These are phyloP conservation scores for Clohesyomyces aquaticus DNA, from an alignment of 495 filamentous ascomycete species.

Conservation along the genomic window DNA sequence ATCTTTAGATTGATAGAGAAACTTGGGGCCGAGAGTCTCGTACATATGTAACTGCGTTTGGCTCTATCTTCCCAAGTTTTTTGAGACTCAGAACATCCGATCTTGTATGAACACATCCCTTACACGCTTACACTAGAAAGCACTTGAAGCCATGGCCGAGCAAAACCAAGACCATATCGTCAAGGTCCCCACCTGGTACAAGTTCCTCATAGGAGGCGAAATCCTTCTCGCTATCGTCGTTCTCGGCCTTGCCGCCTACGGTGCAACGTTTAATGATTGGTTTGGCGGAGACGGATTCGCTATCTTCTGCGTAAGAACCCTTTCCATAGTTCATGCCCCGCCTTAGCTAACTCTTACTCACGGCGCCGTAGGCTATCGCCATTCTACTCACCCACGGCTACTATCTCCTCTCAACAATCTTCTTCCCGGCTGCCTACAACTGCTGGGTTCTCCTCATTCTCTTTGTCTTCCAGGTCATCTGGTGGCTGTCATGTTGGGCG, in stretches of 20 bases:
- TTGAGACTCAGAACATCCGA: too few species aligned
- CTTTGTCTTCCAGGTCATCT: slow-evolving; percentile 15
- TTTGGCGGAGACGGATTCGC: slow-evolving; percentile 20
- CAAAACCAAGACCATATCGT: slow-evolving; percentile 13
- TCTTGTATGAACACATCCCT: too few species aligned
- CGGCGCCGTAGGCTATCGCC: slow-evolving; percentile 2
- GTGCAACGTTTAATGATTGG: slow-evolving; percentile 8
- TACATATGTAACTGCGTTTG: too few species aligned
- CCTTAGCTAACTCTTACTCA: background rate
- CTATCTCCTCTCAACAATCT: slow-evolving; percentile 11
- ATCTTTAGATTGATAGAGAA: too few species aligned
- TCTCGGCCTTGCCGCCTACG: slow-evolving; percentile 9
- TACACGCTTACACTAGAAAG: too few species aligned
- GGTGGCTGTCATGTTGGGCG: slow-evolving; percentile 24
- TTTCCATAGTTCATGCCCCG: background rate
- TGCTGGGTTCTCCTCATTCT: slow-evolving; percentile 19
- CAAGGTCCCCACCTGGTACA: slow-evolving; percentile 5
- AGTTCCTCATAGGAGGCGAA: slow-evolving; percentile 5
- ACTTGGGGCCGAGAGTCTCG: too few species aligned
- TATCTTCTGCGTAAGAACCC: slow-evolving; percentile 21
- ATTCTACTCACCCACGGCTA: slow-evolving; percentile 7
- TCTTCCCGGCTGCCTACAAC: slow-evolving; percentile 12
- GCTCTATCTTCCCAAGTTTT: too few species aligned
- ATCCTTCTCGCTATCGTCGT: slow-evolving; percentile 14
- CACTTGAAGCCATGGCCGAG: background rate